Percentiles rank a stretch among this genome's conserved stretches.
phyloP scores from a whole-genome alignment of 208 protist species.

The Entamoeba dispar region DNA sequence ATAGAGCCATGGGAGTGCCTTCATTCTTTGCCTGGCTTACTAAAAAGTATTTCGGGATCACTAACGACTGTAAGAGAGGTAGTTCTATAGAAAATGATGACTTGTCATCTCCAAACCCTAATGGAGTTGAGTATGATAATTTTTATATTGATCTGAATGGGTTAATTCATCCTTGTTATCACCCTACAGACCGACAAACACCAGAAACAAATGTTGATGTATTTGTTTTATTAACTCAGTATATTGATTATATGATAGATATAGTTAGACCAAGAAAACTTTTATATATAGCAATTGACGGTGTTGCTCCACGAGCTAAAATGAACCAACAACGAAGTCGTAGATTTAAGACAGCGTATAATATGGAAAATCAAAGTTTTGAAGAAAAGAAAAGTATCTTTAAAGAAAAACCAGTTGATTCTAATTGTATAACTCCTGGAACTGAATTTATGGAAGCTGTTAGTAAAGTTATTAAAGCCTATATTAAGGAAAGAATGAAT shows the following conservation, averaged over 20 bases:
- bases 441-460: constrained; percentile 17
- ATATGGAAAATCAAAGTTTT: background rate
- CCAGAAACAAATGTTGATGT: constrained; percentile 54
- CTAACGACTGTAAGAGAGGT: constrained; percentile 6
- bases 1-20: constrained; percentile 17
- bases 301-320: constrained; percentile 30
- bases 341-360: constrained; percentile 15
- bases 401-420: background rate
- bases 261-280: constrained; percentile 66
- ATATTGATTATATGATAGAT: constrained; percentile 80
- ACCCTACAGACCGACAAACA: constrained; percentile 66
- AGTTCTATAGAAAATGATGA: background rate
- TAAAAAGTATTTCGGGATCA: constrained; percentile 78
- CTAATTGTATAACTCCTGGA: constrained; percentile 24
- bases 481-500: background rate
- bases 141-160: constrained; percentile 59
- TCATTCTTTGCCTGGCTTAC: constrained; percentile 13
- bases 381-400: too few relatives aligned
- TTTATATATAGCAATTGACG: constrained; percentile 21
- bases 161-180: constrained; percentile 94
- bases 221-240: constrained; percentile 43
- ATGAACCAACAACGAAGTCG: constrained; percentile 32
- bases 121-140: background rate
- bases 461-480: background rate
- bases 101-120: background rate